Evolutionary conservation across 805 yeast genomes (phyloP).

Genomic region (Myxozyma udenii): DNA sequence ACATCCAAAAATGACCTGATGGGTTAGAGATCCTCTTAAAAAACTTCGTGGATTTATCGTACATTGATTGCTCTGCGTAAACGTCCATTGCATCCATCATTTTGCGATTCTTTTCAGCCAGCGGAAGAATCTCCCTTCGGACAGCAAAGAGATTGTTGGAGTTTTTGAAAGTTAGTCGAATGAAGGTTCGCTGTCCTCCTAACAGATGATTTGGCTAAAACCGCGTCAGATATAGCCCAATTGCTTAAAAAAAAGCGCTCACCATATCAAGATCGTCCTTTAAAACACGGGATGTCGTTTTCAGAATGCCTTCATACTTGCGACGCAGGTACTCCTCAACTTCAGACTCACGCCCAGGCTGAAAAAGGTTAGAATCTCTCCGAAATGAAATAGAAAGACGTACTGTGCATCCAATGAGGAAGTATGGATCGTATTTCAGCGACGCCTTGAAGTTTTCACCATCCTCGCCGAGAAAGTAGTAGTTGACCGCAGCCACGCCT

Average conservation of each 20-base stretch:
- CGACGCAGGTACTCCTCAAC: constrained; percentile 81
- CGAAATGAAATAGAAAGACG: neutral
- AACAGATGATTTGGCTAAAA: constrained; percentile 71
- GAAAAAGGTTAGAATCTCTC: neutral
- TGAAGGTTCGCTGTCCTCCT: constrained; percentile 63
- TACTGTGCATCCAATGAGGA: constrained; percentile 63
- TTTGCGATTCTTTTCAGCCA: constrained; percentile 62
- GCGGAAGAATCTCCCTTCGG: constrained; percentile 64
- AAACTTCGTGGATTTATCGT: constrained; percentile 27
- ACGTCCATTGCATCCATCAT: constrained; percentile 63
- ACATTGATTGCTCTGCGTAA: constrained; percentile 55
- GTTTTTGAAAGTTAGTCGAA: constrained; percentile 72
- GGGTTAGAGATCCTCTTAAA: too few relatives aligned
- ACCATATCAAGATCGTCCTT: constrained; percentile 74
- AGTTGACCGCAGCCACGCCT: constrained; percentile 90
- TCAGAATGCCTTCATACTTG: constrained; percentile 61
- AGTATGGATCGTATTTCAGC: constrained; percentile 80
- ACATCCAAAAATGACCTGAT: too few relatives aligned
- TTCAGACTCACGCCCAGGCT: constrained; percentile 54
- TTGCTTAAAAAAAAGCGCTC: neutral
- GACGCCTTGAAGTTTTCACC: constrained; percentile 94
- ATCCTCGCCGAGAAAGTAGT: constrained; percentile 90
- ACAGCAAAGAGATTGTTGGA: constrained; percentile 71
- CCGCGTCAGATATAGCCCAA: neutral
- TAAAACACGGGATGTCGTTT: constrained; percentile 50